Evolutionary conservation across 2,329 filamentous ascomycete species (phyloP), one percentile per base, ranked within the genome.

Genomic region (Alternaria arborescens): DNA sequence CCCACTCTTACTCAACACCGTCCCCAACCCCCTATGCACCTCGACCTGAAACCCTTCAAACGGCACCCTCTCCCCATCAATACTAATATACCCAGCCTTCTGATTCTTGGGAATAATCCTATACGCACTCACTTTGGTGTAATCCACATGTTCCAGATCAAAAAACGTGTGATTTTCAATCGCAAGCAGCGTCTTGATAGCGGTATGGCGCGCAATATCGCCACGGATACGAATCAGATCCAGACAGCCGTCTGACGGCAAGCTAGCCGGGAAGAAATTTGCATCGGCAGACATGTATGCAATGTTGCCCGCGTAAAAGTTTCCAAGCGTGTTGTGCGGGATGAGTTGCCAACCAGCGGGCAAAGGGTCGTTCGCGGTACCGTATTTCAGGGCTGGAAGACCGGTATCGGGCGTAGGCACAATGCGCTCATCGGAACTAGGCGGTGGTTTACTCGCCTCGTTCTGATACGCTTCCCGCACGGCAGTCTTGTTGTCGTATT

Each of bases 281-380:
- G 89, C 86, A 66, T 94, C 90, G 12, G 92, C 86, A 0, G 94
- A 89, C 92, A 99, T 94, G 78, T 91, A 96, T 24, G 91, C 88
- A 90, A 98, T 96, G 77, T 97, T 99, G 63, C 95, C 95, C 32
- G 90, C 91, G 79, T 96, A 98, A 77, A 99, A 97, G 72, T 92
- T 97, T 47, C 93, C 93, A 56, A 99, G 82, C 30, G 90, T 92
- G 64, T 95, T 88, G 64, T 91, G 86, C 0, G 91, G 87, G 3
- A 91, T 81, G 20, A 90, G 81, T 62, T 91, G 85, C 93, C 95
- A 99, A 46, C 87, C 90, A 2, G 86, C 81, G 0, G 93, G 94
- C 0, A 98, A 77, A 16, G 89, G 84, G 68, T 96, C 92, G 52
- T 88, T 87, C 60, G 95, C 82, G 0, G 92, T 94, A 51, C 95